phyloP scores from a whole-genome alignment of 2,329 filamentous ascomycete genomes.

The Ophiostoma triangulosporum region DNA sequence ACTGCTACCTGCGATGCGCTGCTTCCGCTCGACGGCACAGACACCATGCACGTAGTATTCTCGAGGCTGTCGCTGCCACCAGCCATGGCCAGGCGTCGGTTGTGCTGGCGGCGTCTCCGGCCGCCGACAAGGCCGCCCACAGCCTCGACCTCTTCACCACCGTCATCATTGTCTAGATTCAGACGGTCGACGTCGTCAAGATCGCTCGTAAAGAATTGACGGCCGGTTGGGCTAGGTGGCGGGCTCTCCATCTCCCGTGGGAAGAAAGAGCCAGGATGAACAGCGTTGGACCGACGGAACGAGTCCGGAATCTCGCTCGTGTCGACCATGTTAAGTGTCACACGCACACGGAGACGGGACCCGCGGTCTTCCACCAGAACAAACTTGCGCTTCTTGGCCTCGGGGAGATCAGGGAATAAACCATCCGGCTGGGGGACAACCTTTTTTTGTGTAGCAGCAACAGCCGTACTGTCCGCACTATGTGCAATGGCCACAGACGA shows the following conservation, averaged over 20 bases:
- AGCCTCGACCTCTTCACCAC: conserved; percentile 37
- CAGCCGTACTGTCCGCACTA: conserved; percentile 25
- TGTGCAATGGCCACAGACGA: conserved; percentile 54
- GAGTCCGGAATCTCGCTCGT: conserved; percentile 94
- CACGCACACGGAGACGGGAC: conserved; percentile 73
- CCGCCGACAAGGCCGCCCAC: conserved; percentile 25
- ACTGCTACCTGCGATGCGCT: conserved; percentile 58
- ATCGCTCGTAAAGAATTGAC: conserved; percentile 61
- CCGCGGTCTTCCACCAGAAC: conserved; percentile 87
- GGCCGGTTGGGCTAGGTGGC: conserved; percentile 60
- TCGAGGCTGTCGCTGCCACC: conserved; percentile 12
- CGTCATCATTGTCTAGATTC: conserved; percentile 47
- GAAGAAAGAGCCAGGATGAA: conserved; percentile 85
- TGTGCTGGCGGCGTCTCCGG: conserved; percentile 19
- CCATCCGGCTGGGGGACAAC: conserved; percentile 47
- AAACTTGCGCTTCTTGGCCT: conserved; percentile 88
- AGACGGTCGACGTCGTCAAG: conserved; percentile 40
- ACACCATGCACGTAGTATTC: conserved; percentile 32
- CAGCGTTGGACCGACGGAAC: conserved; percentile 78
- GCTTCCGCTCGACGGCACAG: conserved; percentile 49
- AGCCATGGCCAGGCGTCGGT: conserved; percentile 6
- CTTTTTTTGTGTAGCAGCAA: conserved; percentile 26
- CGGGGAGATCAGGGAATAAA: conserved; percentile 78
- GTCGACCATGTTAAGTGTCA: conserved; percentile 85
- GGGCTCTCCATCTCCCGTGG: conserved; percentile 85